Evolutionary conservation across 768 basidiomycete genomes (phyloP), one percentile per base, ranked within the genome.

Genomic region (Pholiota microspora): DNA sequence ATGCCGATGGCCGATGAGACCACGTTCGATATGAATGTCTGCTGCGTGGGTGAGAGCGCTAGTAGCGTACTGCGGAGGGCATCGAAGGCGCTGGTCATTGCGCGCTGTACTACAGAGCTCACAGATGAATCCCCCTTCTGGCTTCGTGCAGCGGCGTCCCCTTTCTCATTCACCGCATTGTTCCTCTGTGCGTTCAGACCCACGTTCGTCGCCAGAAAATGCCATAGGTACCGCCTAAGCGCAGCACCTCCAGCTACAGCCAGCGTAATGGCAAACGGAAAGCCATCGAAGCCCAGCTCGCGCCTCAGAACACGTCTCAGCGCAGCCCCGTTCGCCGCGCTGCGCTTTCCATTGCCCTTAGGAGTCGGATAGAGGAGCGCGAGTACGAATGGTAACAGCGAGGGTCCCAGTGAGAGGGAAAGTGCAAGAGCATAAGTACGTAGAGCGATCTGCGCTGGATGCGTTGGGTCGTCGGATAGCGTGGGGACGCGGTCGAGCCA

Each of bases 351-450:
- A 21, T 62, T 59, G 45, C 61, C 55, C 56, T 57, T 67, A 24
- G 57, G 45, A 21, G 24, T 55, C 25, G 51, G 49, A 27, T 46
- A 48, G 9, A 70, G 23, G 1, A 73, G 58, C 4, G 78, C 51
- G 18, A 38, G 69, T 9, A 82, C 29, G 55, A 86, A 75, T 1
- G 84, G 81, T 2, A 89, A 54, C 8, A 89, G 69, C 2, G 80
- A 74, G 1, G 89, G 89, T 2, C 82, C 82, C n/a, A 92, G 75
- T 0, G 83, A 82, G 18, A 91, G 76, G 1, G 81, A 84, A 7
- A 88, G 72, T 0, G 81, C 76, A 8, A 92, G 78, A 3, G 73
- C 75, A 67, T 89, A 92, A 0, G 90, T 86, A 59, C 89, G 78
- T 27, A 86, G 64, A 0, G 84, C 77, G 36, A 88, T 73, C 51